Evolutionary conservation across 2,329 filamentous ascomycete species (phyloP), one percentile per base, ranked within the genome.

Genomic region (Monilinia fructigena): DNA sequence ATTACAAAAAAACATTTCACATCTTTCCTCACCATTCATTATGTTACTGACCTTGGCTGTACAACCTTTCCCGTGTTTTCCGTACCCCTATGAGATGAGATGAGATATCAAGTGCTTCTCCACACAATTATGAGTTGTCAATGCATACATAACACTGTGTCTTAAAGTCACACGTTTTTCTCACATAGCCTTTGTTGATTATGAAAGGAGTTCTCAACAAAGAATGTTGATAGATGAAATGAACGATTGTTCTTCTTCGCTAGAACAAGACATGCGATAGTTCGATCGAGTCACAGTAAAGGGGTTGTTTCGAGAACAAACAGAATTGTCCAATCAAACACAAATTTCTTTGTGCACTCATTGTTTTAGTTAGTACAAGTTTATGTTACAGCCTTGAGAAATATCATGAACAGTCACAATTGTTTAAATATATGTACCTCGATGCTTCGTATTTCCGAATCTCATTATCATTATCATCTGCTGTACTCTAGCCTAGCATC

Each of bases 51-150:
- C 14, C n/a, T n/a, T 45, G 50, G 26, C 10, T 54, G 20, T 11
- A 28, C 31, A 63, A 55, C 54, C 50, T 50, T 64, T 56, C 28
- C 47, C 48, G 42, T 23, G n/a, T 8, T 40, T 35, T 54, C 35
- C 7, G 45, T 23, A 18, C 56, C 42, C 48, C 38, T 54, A 53
- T 53, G 23, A 54, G n/a, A 14, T 16, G 23, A 10, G 18, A 31
- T 54, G 52, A 54, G 52, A 20, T 40, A 53, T 48, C 60, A 63
- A 63, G 50, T 63, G 35, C 48, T 54, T 63, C 60, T 64, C 52
- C 62, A 56, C 50, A 47, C 50, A 38, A 38, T 56, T 56, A 62
- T 56, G 40, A 56, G 62, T 56, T 63, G 60, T 63, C 50, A 31
- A 54, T 63, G 60, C 50, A 63, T 63, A 23, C 50, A 63, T 63